These are phyloP conservation scores for Elsinoe ampelina DNA, from an alignment of 2,329 filamentous ascomycete genomes.

Conservation along the genomic window DNA sequence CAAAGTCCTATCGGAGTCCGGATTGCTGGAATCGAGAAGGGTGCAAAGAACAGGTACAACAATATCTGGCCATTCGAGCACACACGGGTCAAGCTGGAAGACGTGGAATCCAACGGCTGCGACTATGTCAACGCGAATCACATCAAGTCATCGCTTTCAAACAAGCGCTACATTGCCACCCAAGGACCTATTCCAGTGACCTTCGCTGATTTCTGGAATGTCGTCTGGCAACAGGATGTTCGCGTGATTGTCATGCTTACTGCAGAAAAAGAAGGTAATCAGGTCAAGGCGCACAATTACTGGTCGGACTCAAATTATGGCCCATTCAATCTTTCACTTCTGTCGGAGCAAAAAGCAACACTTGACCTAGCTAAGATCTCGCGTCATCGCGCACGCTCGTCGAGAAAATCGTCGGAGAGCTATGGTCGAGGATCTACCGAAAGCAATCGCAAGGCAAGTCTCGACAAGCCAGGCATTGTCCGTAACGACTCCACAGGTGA, in stretches of 20 bases:
- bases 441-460: slow-evolving; percentile 25
- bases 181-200: slow-evolving; percentile 90
- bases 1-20: slow-evolving; percentile 41
- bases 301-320: slow-evolving; percentile 78
- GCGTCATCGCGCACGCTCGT: slow-evolving; percentile 28
- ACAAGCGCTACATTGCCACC: slow-evolving; percentile 91
- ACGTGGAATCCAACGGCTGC: slow-evolving; percentile 57
- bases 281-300: slow-evolving; percentile 90
- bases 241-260: slow-evolving; percentile 95
- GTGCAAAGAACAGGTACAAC: slow-evolving; percentile 92
- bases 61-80: slow-evolving; percentile 97
- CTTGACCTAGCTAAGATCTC: slow-evolving; percentile 54
- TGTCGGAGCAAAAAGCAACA: slow-evolving; percentile 76
- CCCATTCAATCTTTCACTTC: slow-evolving; percentile 59
- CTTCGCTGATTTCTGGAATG: slow-evolving; percentile 94
- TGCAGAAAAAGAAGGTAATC: slow-evolving; percentile 84
- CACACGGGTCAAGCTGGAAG: slow-evolving; percentile 69
- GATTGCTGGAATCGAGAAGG: slow-evolving; percentile 88
- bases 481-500: slow-evolving; percentile 18
- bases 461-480: slow-evolving; percentile 13
- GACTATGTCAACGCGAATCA: slow-evolving; percentile 96
- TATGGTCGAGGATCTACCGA: neutral
- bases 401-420: neutral
- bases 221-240: slow-evolving; percentile 93
- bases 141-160: slow-evolving; percentile 66